These are phyloP conservation scores for Daldinia sp. DNA, from an alignment of 2,329 filamentous ascomycete genomes.

Conservation along the genomic window DNA sequence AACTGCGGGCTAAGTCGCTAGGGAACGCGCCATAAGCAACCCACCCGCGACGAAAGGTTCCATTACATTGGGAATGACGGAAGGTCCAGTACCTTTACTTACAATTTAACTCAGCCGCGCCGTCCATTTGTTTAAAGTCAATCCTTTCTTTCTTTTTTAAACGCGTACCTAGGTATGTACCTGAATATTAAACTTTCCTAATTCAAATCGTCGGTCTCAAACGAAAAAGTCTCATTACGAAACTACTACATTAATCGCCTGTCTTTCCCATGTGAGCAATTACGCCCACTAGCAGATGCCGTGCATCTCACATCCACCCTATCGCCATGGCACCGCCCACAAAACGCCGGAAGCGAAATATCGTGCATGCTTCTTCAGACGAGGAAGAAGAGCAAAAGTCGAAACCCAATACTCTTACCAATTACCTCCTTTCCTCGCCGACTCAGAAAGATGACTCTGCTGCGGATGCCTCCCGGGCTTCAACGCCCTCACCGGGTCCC, in stretches of 20 bases:
- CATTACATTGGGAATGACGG: conserved; percentile 36
- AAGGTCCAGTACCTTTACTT: conserved; percentile 16
- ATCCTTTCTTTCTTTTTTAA: neutral
- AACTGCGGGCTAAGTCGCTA: conserved; percentile 16
- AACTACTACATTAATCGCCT: neutral
- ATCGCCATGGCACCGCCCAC: conserved; percentile 67
- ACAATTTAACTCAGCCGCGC: conserved; percentile 19
- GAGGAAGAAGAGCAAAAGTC: conserved; percentile 60
- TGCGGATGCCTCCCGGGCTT: conserved; percentile 26
- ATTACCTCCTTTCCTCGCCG: conserved; percentile 67
- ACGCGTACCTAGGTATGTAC: neutral
- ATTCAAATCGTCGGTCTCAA: neutral
- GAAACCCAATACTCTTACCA: conserved; percentile 61
- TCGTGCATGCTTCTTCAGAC: conserved; percentile 64
- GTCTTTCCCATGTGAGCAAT: conserved; percentile 19
- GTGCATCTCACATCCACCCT: conserved; percentile 34
- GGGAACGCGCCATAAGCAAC: conserved; percentile 33
- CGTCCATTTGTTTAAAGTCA: conserved; percentile 2
- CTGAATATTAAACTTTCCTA: neutral
- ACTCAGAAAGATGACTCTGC: conserved; percentile 53
- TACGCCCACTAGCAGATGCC: conserved; percentile 44
- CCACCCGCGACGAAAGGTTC: conserved; percentile 28
- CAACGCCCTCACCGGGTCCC: conserved; percentile 46
- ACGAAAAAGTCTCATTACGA: neutral
- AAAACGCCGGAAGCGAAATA: conserved; percentile 70